phyloP scores from a whole-genome alignment of 768 basidiomycete species.

The Podaxis carcinomalis region DNA sequence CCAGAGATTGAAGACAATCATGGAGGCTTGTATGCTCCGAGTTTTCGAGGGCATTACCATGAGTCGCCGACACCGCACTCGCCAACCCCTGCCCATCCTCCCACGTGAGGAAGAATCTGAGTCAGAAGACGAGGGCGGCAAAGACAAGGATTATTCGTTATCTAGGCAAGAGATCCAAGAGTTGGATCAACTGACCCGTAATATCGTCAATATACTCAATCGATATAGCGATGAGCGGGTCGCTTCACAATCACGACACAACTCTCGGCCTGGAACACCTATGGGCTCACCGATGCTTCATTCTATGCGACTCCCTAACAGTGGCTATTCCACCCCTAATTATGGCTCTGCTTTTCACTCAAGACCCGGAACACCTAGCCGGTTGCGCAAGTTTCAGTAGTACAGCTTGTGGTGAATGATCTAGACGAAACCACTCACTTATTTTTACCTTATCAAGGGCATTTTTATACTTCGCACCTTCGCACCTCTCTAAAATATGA shows the following conservation, averaged over 20 bases:
- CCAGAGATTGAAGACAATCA: slow-evolving; percentile 70
- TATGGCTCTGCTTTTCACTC: slow-evolving; percentile 32
- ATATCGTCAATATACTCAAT: slow-evolving; percentile 71
- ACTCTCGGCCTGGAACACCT: slow-evolving; percentile 67
- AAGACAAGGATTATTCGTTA: slow-evolving; percentile 46
- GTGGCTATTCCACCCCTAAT: slow-evolving; percentile 58
- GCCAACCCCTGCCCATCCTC: slow-evolving; percentile 27
- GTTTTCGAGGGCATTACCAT: slow-evolving; percentile 83
- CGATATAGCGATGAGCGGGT: slow-evolving; percentile 65
- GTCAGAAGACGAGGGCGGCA: slow-evolving; percentile 52
- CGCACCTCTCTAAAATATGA: background rate
- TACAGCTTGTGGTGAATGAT: background rate
- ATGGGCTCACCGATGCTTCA: slow-evolving; percentile 44
- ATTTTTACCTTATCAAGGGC: background rate
- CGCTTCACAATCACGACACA: slow-evolving; percentile 50
- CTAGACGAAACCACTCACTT: slow-evolving; percentile 7
- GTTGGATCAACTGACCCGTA: slow-evolving; percentile 67
- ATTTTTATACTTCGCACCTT: background rate
- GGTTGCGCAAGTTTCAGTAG: slow-evolving; percentile 34
- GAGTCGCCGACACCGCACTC: slow-evolving; percentile 31
- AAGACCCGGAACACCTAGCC: slow-evolving; percentile 62
- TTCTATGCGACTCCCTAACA: slow-evolving; percentile 33
- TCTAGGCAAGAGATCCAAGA: slow-evolving; percentile 69
- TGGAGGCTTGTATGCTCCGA: slow-evolving; percentile 83
- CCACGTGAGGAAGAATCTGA: slow-evolving; percentile 53